Conservation (phyloP, 2,329 filamentous ascomycete species). For the Cytospora piceicola region DNA sequence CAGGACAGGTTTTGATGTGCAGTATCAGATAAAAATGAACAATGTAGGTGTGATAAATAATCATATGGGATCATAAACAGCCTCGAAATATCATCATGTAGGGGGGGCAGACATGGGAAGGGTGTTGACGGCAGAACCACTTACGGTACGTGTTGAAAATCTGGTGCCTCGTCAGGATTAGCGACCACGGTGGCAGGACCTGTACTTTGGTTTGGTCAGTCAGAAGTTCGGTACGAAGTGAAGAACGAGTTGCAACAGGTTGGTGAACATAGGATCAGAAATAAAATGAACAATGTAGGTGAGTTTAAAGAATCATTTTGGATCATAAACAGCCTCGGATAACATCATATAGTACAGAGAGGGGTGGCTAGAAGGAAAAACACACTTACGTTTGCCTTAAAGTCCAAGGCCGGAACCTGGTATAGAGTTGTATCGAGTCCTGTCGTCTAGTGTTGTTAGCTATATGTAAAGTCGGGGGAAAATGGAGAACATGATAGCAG, state of each 20-base stretch:
- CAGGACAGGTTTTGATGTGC: too few relatives aligned
- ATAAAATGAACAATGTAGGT: slow-evolving; percentile 36
- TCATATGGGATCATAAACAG: slow-evolving; percentile 52
- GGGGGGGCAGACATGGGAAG: slow-evolving; percentile 22
- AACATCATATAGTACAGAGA: slow-evolving; percentile 43
- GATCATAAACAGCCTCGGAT: slow-evolving; percentile 54
- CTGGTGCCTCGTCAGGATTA: not conserved
- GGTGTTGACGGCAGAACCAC: not conserved
- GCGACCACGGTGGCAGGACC: not conserved
- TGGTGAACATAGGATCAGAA: slow-evolving; percentile 30
- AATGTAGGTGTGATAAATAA: slow-evolving; percentile 42
- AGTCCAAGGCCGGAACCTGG: too few relatives aligned
- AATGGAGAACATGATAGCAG: slow-evolving; percentile 34
- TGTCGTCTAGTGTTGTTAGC: slow-evolving; percentile 11
- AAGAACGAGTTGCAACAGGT: too few relatives aligned
- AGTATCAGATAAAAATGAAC: slow-evolving; percentile 35
- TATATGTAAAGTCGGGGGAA: not conserved
- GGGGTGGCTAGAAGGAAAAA: not conserved
- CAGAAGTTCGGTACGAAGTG: too few relatives aligned
- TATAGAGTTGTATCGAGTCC: not conserved
- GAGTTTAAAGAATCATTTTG: slow-evolving; percentile 44
- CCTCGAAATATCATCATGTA: slow-evolving; percentile 49
- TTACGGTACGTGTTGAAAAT: not conserved
- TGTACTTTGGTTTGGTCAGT: not conserved
- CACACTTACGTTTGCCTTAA: not conserved